Conservation (phyloP, 768 basidiomycete genomes). For the Russula sp. region DNA sequence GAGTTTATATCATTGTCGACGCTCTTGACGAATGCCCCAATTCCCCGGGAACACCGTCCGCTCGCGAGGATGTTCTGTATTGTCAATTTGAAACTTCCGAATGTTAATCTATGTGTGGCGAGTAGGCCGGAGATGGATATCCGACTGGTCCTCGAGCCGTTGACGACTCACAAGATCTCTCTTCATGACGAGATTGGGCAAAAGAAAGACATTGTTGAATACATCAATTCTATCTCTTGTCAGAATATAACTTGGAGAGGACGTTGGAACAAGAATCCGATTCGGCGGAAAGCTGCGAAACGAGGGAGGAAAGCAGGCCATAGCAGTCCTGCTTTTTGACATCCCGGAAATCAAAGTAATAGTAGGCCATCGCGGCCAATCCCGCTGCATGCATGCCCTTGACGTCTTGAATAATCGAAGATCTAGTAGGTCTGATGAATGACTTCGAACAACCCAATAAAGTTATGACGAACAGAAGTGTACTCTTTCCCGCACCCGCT, state of each 20-base stretch:
- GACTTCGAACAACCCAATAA: too few species aligned
- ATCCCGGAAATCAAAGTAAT: conserved; percentile 17
- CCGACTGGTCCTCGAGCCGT: too few species aligned
- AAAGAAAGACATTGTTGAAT: too few species aligned
- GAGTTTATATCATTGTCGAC: too few species aligned
- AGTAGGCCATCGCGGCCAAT: conserved; percentile 13
- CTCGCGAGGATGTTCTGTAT: too few species aligned
- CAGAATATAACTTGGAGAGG: conserved; percentile 1
- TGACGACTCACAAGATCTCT: too few species aligned
- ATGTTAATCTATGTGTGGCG: too few species aligned
- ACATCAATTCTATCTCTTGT: neutral
- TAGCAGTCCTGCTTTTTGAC: conserved; percentile 3
- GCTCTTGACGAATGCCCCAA: too few species aligned
- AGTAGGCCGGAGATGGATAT: too few species aligned
- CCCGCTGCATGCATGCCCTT: neutral
- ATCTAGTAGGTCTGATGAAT: neutral
- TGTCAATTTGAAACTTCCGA: too few species aligned
- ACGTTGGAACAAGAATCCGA: neutral
- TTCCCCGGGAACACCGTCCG: too few species aligned
- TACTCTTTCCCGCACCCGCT: conserved; percentile 16
- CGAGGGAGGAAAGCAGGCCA: conserved; percentile 8
- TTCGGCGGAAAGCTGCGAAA: neutral
- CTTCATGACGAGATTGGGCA: too few species aligned
- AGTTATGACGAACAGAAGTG: neutral
- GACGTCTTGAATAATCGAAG: conserved; percentile 1